Evolutionary conservation across 2,329 filamentous ascomycete genomes (phyloP).

Genomic region (Neofusicoccum umdonicola): DNA sequence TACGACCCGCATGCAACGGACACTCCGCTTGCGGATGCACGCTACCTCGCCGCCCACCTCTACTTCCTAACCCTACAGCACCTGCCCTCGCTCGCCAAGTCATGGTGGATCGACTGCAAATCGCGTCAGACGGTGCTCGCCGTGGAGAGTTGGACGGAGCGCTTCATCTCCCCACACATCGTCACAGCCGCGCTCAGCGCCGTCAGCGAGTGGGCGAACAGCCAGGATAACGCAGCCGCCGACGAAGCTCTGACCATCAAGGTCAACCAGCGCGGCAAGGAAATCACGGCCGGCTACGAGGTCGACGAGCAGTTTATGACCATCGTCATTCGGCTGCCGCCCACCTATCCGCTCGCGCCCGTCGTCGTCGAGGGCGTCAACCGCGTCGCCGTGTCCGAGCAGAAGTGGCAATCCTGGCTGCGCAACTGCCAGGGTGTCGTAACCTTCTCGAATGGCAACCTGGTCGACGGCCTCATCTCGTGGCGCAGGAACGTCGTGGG

Average conservation of each 20-base stretch:
- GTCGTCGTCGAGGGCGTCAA: slow-evolving; percentile 75
- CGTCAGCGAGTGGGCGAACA: slow-evolving; percentile 64
- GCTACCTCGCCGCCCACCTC: slow-evolving; percentile 80
- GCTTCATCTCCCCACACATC: slow-evolving; percentile 66
- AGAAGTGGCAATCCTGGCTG: slow-evolving; percentile 91
- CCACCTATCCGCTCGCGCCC: slow-evolving; percentile 76
- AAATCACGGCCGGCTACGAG: slow-evolving; percentile 80
- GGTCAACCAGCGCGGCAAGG: slow-evolving; percentile 66
- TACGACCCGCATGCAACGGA: slow-evolving; percentile 38
- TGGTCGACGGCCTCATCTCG: slow-evolving; percentile 81
- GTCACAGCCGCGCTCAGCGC: slow-evolving; percentile 65
- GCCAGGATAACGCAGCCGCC: slow-evolving; percentile 34
- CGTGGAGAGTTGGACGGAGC: slow-evolving; percentile 78
- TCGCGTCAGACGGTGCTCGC: slow-evolving; percentile 75
- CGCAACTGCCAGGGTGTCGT: slow-evolving; percentile 87
- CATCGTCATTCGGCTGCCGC: slow-evolving; percentile 77
- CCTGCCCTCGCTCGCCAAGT: slow-evolving; percentile 73
- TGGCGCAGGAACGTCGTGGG: slow-evolving; percentile 86
- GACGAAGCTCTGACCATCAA: slow-evolving; percentile 64
- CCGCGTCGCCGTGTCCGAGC: slow-evolving; percentile 82
- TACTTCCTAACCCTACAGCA: slow-evolving; percentile 81
- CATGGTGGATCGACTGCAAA: slow-evolving; percentile 80
- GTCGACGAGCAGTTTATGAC: slow-evolving; percentile 83
- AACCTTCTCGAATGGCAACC: slow-evolving; percentile 83
- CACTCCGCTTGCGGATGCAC: slow-evolving; percentile 64